Conservation (phyloP, 2,329 filamentous ascomycete genomes). For the Passalora sequoiae region DNA sequence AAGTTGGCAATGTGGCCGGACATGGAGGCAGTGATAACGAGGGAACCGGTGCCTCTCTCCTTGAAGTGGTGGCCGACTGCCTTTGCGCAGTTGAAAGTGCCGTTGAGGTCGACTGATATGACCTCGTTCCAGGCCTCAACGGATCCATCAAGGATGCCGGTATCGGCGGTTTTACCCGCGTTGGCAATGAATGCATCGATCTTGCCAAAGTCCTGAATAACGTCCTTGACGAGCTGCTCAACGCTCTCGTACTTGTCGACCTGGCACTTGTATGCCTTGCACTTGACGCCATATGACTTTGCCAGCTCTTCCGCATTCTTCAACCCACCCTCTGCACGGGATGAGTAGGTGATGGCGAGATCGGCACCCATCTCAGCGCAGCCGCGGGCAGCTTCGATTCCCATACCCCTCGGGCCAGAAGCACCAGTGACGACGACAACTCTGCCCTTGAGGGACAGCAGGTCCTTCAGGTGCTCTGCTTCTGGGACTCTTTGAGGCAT, state of each 20-base stretch:
- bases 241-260: constrained; percentile 54
- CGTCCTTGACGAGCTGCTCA: constrained; percentile 53
- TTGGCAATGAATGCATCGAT: constrained; percentile 65
- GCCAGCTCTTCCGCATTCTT: constrained; percentile 60
- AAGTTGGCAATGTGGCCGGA: constrained; percentile 80
- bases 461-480: constrained; percentile 53
- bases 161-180: constrained; percentile 65
- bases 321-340: constrained; percentile 56
- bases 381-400: constrained; percentile 61
- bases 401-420: constrained; percentile 61
- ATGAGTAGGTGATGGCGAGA: constrained; percentile 63
- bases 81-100: constrained; percentile 78
- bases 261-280: constrained; percentile 63
- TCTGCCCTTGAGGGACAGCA: constrained; percentile 51
- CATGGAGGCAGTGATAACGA: constrained; percentile 68
- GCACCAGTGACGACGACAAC: constrained; percentile 50
- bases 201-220: constrained; percentile 65
- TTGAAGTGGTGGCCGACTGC: constrained; percentile 78
- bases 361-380: constrained; percentile 61
- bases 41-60: constrained; percentile 57
- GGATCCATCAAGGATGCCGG: constrained; percentile 63
- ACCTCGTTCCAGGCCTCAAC: constrained; percentile 71
- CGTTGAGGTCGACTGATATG: constrained; percentile 81
- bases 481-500: constrained; percentile 56
- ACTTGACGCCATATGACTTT: constrained; percentile 59